A percentile compares a stretch with the other conserved stretches of the same genome.
These are phyloP conservation scores for Voacanga thouarsii DNA, from an alignment of 257 asterid genomes.

Conservation along the genomic window DNA sequence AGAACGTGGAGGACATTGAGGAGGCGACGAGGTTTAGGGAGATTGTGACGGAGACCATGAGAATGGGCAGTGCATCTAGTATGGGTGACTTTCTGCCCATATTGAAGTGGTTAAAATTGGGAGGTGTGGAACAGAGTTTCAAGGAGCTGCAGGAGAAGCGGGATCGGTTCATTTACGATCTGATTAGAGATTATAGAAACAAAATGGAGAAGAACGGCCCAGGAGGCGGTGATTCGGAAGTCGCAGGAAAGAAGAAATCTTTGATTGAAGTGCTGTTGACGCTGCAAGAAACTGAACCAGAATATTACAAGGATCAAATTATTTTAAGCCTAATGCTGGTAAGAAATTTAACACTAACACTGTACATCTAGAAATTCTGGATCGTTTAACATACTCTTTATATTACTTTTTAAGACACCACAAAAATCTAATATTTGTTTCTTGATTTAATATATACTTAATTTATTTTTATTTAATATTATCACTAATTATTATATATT, in stretches of 20 bases:
- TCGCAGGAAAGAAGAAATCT: constrained; percentile 14
- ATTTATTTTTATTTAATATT: too few species aligned
- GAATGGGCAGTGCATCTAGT: constrained; percentile 15
- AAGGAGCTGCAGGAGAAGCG: constrained; percentile 34
- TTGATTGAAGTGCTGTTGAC: constrained; percentile 29
- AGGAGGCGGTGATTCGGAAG: constrained; percentile 14
- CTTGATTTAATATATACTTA: too few species aligned
- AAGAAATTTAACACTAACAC: too few species aligned
- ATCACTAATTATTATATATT: too few species aligned
- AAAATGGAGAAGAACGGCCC: constrained; percentile 14
- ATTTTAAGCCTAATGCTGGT: constrained; percentile 33
- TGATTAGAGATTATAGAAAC: constrained; percentile 38
- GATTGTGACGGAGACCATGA: constrained; percentile 21
- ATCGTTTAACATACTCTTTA: too few species aligned
- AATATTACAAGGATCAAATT: constrained; percentile 26
- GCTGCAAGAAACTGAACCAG: constrained; percentile 27
- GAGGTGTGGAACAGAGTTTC: constrained; percentile 20
- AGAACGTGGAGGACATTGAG: constrained; percentile 20
- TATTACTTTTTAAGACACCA: too few species aligned
- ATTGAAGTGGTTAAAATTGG: constrained; percentile 23
- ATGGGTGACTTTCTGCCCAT: constrained; percentile 29
- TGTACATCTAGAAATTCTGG: too few species aligned
- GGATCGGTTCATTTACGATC: constrained; percentile 43
- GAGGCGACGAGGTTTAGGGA: constrained; percentile 22
- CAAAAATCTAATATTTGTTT: too few species aligned